A percentile compares a stretch with the other conserved stretches of the same genome.
Evolutionary conservation across 257 asterid genomes (phyloP).

Genomic region (Salvia hispanica): DNA sequence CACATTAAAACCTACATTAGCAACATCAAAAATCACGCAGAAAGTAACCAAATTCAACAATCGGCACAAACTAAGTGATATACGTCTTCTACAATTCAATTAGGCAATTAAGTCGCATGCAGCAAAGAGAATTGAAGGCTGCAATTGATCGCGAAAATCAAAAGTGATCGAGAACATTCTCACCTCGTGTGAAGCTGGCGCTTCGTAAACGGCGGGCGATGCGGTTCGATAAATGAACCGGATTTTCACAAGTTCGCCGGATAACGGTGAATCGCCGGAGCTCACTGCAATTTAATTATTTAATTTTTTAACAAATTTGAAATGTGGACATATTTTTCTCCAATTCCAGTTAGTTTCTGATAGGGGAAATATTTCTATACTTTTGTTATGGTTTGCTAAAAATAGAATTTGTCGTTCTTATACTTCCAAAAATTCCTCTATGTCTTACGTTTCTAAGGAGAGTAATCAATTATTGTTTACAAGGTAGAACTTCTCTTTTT

Average conservation of each 20-base stretch:
- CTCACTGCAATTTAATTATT: neutral
- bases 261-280: constrained; percentile 18
- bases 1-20: constrained; percentile 19
- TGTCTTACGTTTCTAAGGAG: too few relatives aligned
- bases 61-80: constrained; percentile 8
- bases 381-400: neutral
- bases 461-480: too few relatives aligned
- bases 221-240: constrained; percentile 12
- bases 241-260: constrained; percentile 15
- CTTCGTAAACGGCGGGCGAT: constrained; percentile 32
- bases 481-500: too few relatives aligned
- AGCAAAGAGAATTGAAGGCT: neutral
- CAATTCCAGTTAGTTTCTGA: neutral
- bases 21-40: constrained; percentile 5
- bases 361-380: neutral
- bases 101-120: constrained; percentile 6
- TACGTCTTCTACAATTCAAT: constrained; percentile 7
- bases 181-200: constrained; percentile 38
- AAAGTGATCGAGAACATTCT: constrained; percentile 26
- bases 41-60: neutral
- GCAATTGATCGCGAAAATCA: neutral
- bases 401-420: neutral
- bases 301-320: neutral
- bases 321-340: neutral
- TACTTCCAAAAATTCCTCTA: too few relatives aligned